Evolutionary conservation across 805 yeast genomes (phyloP).

Genomic region (Yarrowia sp.): DNA sequence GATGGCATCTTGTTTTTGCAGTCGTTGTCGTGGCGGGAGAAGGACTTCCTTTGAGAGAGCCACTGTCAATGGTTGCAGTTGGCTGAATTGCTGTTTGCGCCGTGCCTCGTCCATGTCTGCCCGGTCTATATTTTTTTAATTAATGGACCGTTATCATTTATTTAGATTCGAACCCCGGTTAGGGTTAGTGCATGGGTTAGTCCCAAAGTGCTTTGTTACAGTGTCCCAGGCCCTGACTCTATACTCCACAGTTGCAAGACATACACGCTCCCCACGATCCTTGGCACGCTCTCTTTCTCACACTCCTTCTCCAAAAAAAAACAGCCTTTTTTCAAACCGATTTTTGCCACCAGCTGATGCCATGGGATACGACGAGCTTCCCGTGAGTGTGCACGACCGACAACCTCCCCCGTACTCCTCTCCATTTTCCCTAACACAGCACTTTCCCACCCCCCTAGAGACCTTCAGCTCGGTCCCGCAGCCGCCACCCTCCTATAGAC

Average conservation of each 20-base stretch:
- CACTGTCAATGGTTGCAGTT: neutral
- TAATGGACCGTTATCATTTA: no score
- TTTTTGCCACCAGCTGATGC: neutral
- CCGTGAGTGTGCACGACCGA: conserved; percentile 20
- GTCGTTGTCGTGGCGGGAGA: conserved; percentile 2
- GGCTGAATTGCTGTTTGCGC: neutral
- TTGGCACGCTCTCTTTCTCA: neutral
- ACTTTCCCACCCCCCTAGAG: conserved; percentile 24
- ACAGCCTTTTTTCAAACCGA: neutral
- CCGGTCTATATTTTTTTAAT: no score
- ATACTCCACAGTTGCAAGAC: neutral
- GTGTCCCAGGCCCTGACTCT: conserved; percentile 9
- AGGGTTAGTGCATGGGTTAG: neutral
- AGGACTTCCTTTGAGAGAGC: neutral
- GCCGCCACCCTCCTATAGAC: conserved; percentile 18
- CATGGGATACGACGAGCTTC: conserved; percentile 26
- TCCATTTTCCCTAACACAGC: conserved; percentile 23
- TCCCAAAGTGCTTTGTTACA: neutral
- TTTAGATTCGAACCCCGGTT: conserved; percentile 1
- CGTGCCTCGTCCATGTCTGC: neutral
- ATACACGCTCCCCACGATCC: conserved; percentile 17
- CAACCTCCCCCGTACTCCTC: neutral
- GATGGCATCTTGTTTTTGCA: conserved; percentile 5
- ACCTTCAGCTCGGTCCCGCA: conserved; percentile 17
- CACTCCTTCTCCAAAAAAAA: neutral